Conservation (phyloP, 2,329 filamentous ascomycete genomes). For the Hypoxylon sp. region DNA sequence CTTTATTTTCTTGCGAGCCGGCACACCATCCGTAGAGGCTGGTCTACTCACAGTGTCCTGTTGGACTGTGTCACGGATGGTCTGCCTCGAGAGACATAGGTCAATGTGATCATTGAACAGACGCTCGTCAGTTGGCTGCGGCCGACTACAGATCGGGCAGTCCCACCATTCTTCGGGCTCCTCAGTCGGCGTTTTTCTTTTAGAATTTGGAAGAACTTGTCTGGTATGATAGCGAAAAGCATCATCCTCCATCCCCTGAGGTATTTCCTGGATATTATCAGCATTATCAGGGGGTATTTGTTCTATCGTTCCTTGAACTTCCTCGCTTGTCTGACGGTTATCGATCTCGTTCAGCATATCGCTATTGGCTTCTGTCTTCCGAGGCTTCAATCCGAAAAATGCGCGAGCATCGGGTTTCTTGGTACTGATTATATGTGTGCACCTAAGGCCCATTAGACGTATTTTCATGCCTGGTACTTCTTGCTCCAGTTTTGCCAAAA, state of each 20-base stretch:
- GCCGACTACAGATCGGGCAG: constrained; percentile 86
- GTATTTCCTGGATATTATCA: constrained; percentile 41
- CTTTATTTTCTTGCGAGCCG: constrained; percentile 51
- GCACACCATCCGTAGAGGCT: constrained; percentile 43
- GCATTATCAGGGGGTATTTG: constrained; percentile 66
- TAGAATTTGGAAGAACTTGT: constrained; percentile 59
- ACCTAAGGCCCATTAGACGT: constrained; percentile 86
- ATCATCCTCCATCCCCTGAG: constrained; percentile 66
- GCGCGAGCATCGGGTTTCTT: constrained; percentile 79
- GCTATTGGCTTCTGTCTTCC: constrained; percentile 37
- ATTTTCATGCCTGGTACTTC: constrained; percentile 82
- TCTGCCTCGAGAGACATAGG: constrained; percentile 83
- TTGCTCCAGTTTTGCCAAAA: constrained; percentile 83
- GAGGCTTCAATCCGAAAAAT: constrained; percentile 76
- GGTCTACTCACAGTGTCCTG: constrained; percentile 50
- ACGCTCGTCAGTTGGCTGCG: constrained; percentile 77
- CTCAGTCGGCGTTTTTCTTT: constrained; percentile 43
- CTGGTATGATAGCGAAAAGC: constrained; percentile 56
- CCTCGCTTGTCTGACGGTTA: constrained; percentile 50
- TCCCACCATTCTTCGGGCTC: constrained; percentile 71
- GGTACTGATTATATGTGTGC: constrained; percentile 85
- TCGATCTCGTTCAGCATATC: constrained; percentile 26
- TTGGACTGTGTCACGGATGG: constrained; percentile 84
- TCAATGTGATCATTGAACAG: constrained; percentile 93
- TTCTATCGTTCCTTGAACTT: constrained; percentile 59